A percentile compares a stretch with the other conserved stretches of the same genome.
These are phyloP conservation scores for Annulohypoxylon maeteangense DNA, from an alignment of 495 filamentous ascomycete species.

Conservation along the genomic window DNA sequence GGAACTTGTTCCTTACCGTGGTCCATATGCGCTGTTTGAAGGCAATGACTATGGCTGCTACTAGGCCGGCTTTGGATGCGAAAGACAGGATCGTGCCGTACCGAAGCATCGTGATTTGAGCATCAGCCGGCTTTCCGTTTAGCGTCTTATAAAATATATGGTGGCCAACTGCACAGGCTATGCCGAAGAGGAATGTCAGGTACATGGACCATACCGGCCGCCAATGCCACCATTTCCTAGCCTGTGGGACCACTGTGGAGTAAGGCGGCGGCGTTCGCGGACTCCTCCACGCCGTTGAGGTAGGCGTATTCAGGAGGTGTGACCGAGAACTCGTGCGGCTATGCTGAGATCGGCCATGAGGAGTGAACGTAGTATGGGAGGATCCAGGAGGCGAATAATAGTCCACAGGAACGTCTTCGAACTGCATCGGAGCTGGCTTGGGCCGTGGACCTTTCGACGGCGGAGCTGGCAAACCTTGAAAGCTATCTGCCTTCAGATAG, in stretches of 20 bases:
- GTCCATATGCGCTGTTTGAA: slow-evolving; percentile 52
- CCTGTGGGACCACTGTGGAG: not conserved
- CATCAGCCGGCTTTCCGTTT: slow-evolving; percentile 44
- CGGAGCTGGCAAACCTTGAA: not conserved
- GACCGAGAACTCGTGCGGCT: slow-evolving; percentile 19
- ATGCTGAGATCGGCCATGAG: slow-evolving; percentile 15
- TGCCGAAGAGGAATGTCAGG: slow-evolving; percentile 47
- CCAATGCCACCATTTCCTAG: slow-evolving; percentile 36
- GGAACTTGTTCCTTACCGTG: slow-evolving; percentile 48
- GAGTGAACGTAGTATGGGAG: slow-evolving; percentile 13
- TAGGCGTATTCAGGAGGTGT: slow-evolving; percentile 27
- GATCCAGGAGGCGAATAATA: slow-evolving; percentile 18
- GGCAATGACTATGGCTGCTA: slow-evolving; percentile 47
- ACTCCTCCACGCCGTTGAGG: slow-evolving; percentile 23
- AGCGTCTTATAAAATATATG: slow-evolving; percentile 50
- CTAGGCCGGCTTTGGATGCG: slow-evolving; percentile 51
- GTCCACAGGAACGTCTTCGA: slow-evolving; percentile 18
- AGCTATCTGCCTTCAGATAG: not conserved
- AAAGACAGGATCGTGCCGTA: slow-evolving; percentile 52
- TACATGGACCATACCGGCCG: slow-evolving; percentile 49
- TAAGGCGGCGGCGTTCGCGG: slow-evolving; percentile 34
- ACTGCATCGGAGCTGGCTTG: slow-evolving; percentile 18
- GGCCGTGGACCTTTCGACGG: not conserved
- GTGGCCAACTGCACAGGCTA: slow-evolving; percentile 49
- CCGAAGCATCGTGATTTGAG: slow-evolving; percentile 53